Conservation (phyloP, 2,329 filamentous ascomycete genomes). For the Fusarium burgessii region DNA sequence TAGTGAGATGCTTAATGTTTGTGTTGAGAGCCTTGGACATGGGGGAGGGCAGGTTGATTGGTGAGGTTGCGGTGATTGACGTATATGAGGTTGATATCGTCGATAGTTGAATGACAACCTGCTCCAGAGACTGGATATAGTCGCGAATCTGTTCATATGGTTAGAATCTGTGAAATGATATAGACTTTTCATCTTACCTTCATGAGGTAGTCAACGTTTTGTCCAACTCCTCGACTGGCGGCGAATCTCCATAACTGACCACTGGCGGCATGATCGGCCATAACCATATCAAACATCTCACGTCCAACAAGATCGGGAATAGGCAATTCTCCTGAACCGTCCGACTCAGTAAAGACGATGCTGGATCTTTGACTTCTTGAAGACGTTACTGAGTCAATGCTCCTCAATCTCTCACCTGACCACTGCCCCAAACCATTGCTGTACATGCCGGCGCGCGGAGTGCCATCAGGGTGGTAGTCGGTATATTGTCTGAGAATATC, state of each 20-base stretch:
- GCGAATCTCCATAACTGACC: conserved; percentile 63
- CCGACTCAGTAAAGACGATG: conserved; percentile 45
- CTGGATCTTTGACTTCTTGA: conserved; percentile 44
- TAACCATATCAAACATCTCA: conserved; percentile 63
- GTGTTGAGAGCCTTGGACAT: conserved; percentile 57
- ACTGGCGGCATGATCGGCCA: conserved; percentile 61
- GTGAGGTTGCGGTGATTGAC: conserved; percentile 56
- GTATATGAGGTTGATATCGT: conserved; percentile 59
- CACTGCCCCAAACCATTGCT: conserved; percentile 24
- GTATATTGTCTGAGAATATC: conserved; percentile 60
- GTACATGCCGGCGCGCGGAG: conserved; percentile 45
- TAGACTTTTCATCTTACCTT: conserved; percentile 53
- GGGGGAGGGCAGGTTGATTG: conserved; percentile 56
- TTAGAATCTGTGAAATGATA: neutral
- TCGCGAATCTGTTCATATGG: conserved; percentile 54
- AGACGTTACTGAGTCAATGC: conserved; percentile 46
- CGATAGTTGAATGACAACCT: conserved; percentile 55
- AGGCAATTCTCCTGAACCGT: conserved; percentile 43
- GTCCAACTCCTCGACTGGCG: conserved; percentile 58
- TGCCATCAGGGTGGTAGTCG: conserved; percentile 58
- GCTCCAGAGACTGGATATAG: conserved; percentile 59
- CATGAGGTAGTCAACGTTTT: conserved; percentile 65
- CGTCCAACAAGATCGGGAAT: conserved; percentile 62
- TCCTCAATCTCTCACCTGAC: conserved; percentile 43
- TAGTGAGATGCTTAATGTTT: conserved; percentile 61